Evolutionary conservation across 2,329 filamentous ascomycete genomes (phyloP), one percentile per base, ranked within the genome.

Genomic region (Beauveria asiatica): DNA sequence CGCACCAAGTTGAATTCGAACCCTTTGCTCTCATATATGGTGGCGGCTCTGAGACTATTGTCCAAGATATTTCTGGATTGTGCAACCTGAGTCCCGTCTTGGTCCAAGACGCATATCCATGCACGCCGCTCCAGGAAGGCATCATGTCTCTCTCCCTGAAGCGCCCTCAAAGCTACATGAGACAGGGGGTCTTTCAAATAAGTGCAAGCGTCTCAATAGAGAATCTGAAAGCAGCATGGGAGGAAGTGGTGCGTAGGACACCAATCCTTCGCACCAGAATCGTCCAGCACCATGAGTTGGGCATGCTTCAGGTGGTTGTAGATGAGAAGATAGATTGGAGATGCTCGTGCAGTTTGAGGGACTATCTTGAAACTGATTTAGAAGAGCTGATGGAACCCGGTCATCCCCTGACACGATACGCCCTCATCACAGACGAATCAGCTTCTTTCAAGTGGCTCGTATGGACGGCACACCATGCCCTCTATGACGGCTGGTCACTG

Each of bases 401-500:
- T 3, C n/a, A 21, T 7, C 30, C 55, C 0, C 19, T 57, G 27
- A 41, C 46, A 6, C n/a, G 55, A n/a, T n/a, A 23, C 27, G 25
- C 27, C 9, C 53, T 45, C 5, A 42, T 45, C 17, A 30, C 7
- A 10, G 46, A 49, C 17, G 42, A 33, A 11, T 37, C 6, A 4
- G 37, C 19, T 21, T 13, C 8, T 8, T 16, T 4, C 6, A 39
- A 21, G 25, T 70, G 65, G 53, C 68, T 71, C 3, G 65, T 70
- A 0, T 70, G 68, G 65, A 70, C 70, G 0, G 63, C 65, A 0
- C 70, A 72, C 9, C 70, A 72, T 42, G 67, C 68, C 6, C 62
- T 70, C 1, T 72, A 70, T 5, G 70, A 72, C 13, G 70, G 68
- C 16, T 71, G 67, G 67, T 67, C 66, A 44, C 10, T 57, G 16